These are phyloP conservation scores for Malania oleifera DNA, from an alignment of 164 flowering plant species.

Conservation along the genomic window DNA sequence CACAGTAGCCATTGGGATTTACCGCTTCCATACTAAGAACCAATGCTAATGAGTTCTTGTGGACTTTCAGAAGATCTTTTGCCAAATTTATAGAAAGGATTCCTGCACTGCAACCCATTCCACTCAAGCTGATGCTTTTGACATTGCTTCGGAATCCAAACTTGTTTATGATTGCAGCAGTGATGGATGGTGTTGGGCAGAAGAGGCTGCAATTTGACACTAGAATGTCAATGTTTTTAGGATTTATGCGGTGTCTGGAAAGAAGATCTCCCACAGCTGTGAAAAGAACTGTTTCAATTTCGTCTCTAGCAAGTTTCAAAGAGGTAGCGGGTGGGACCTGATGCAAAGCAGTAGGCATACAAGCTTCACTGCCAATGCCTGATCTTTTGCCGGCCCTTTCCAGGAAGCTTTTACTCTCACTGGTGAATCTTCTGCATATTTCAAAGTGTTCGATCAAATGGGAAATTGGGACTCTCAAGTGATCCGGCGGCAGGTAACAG, in stretches of 20 bases:
- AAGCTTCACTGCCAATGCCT: constrained; percentile 43
- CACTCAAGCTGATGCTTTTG: constrained; percentile 44
- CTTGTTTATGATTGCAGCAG: constrained; percentile 46
- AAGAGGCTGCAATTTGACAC: constrained; percentile 56
- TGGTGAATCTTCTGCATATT: neutral
- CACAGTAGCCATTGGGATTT: constrained; percentile 34
- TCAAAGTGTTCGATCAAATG: constrained; percentile 32
- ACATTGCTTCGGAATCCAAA: constrained; percentile 51
- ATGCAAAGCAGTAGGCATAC: constrained; percentile 26
- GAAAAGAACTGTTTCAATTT: constrained; percentile 36
- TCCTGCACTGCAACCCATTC: constrained; percentile 82
- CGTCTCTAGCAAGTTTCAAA: constrained; percentile 18
- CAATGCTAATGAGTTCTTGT: constrained; percentile 43
- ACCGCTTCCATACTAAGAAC: constrained; percentile 55
- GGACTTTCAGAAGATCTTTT: constrained; percentile 50
- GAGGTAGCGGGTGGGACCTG: constrained; percentile 32
- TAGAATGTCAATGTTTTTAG: constrained; percentile 46
- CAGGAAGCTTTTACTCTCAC: constrained; percentile 28
- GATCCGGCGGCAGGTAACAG: constrained; percentile 41
- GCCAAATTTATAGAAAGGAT: constrained; percentile 40
- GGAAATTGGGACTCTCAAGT: constrained; percentile 27
- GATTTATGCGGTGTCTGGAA: constrained; percentile 35
- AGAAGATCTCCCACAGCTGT: constrained; percentile 37
- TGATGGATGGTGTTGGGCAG: constrained; percentile 60
- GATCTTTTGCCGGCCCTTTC: constrained; percentile 28